Percentiles rank a stretch among this genome's conserved stretches.
Conservation (phyloP, 352 stramenopile species). For the Globisporangium barbulae region DNA sequence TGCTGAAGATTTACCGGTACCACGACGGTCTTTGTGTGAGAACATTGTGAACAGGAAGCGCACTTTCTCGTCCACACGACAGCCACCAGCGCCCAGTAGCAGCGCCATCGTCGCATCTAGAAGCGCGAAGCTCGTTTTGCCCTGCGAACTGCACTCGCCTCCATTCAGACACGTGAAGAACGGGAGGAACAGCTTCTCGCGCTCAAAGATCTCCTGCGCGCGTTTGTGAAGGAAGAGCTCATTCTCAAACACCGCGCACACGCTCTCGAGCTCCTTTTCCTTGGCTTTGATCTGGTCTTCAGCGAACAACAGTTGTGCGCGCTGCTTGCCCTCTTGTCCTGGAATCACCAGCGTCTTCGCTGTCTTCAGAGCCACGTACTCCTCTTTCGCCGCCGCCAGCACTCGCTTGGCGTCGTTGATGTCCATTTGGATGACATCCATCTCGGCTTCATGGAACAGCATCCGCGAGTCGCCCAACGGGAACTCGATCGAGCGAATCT, state of each 20-base stretch:
- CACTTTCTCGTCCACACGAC: slow-evolving; percentile 58
- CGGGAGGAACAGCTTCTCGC: slow-evolving; percentile 64
- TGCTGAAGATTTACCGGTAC: neutral
- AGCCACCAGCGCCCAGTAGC: slow-evolving; percentile 47
- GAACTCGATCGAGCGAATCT: slow-evolving; percentile 34
- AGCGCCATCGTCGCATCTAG: slow-evolving; percentile 46
- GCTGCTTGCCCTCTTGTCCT: slow-evolving; percentile 49
- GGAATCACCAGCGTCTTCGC: slow-evolving; percentile 37
- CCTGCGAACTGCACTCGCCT: slow-evolving; percentile 2
- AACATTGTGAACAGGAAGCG: slow-evolving; percentile 79
- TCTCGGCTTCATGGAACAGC: slow-evolving; percentile 60
- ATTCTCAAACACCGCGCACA: slow-evolving; percentile 54
- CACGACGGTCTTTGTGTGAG: slow-evolving; percentile 9
- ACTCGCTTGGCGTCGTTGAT: slow-evolving; percentile 44
- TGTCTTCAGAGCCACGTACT: slow-evolving; percentile 59
- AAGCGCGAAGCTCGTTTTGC: slow-evolving; percentile 19
- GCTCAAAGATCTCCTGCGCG: slow-evolving; percentile 47
- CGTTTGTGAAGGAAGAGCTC: slow-evolving; percentile 74
- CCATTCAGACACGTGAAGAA: slow-evolving; percentile 48
- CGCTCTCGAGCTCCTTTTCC: slow-evolving; percentile 53
- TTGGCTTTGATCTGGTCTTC: slow-evolving; percentile 66
- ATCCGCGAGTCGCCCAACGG: slow-evolving; percentile 51
- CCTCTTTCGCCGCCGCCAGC: slow-evolving; percentile 52
- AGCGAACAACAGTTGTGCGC: slow-evolving; percentile 66
- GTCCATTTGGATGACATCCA: slow-evolving; percentile 41